Base-by-base conservation (phyloP, 108 stramenopile species). In the Conticribra weissflogii region DNA sequence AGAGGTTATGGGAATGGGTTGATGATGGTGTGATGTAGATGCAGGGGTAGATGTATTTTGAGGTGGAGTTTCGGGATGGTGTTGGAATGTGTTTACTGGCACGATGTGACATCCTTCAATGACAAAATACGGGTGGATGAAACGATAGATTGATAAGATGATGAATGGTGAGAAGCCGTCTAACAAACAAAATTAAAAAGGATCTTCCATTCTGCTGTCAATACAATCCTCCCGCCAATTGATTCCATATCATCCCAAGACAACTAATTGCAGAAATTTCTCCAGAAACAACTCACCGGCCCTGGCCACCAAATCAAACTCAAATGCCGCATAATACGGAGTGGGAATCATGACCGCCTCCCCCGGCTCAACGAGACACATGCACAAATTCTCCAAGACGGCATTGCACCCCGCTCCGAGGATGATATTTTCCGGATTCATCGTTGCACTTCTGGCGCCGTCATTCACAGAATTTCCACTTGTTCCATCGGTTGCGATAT, bases 291-390 rank as follows among this genome's bases (percentile, higher is more conserved):
- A 41, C 36, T 41, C 36, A 41, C 36, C 87, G 0, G 93, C 93
- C 22, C 93, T 71, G 0, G 90, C 85, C 3, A 68, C 90, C 25
- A 96, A 64, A 75, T 97, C 96, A 68, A 90, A 91, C 75, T 96
- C 94, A 78, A 97, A 97, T 8, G 96, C 93, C 14, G 94, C 91
- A 80, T 97, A 97, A 64, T 96, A 97, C 1, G 96, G 96, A 19
- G 90, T 83, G 8, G 96, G 96, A 28, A 96, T 84, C 72, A 97
- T 65, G 8, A 94, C 88, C 12, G 85, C 88, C 29, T 97, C 92
- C 22, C 94, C 93, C 3, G 89, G 89, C 47, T 95, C 90, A 8
- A 86, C 78, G 55, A 96, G 74, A 19, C 72, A 71, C 64, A 93
- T 78, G 79, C 87, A 89, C 22, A 95, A 49, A 79, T 95, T 95